Conservation (phyloP, 1,284 basidiomycete genomes). For the Bjerkandera adusta region DNA sequence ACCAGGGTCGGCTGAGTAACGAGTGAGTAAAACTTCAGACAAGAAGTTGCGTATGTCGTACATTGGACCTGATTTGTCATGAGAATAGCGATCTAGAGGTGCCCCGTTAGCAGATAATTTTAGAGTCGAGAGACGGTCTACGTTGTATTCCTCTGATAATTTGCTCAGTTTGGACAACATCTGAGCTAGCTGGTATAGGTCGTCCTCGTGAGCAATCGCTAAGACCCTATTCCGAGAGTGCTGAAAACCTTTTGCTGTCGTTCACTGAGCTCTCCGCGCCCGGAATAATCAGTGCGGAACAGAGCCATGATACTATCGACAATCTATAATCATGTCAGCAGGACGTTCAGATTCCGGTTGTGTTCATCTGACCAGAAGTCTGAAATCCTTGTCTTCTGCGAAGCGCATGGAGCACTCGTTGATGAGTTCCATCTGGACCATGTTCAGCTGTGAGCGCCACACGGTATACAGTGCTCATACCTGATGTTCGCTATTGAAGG, state of each 20-base stretch:
- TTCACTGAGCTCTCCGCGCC: constrained; percentile 89
- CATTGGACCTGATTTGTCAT: constrained; percentile 94
- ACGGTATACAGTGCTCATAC: constrained; percentile 38
- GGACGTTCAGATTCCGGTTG: not conserved
- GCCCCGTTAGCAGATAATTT: constrained; percentile 6
- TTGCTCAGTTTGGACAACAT: constrained; percentile 91
- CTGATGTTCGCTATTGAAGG: constrained; percentile 88
- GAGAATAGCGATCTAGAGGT: constrained; percentile 71
- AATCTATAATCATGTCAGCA: constrained; percentile 49
- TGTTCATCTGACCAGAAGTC: constrained; percentile 55
- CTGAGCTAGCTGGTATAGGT: too few species aligned
- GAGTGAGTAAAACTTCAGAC: constrained; percentile 9
- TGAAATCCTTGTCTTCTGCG: constrained; percentile 80
- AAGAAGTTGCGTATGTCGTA: constrained; percentile 29
- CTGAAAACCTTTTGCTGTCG: constrained; percentile 80
- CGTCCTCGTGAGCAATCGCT: too few species aligned
- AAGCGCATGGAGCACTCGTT: constrained; percentile 82
- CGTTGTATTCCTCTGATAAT: constrained; percentile 89
- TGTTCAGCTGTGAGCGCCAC: too few species aligned
- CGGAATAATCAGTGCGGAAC: constrained; percentile 90
- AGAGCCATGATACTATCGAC: constrained; percentile 95
- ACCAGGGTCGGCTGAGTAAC: constrained; percentile 77
- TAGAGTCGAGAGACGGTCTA: constrained; percentile 28
- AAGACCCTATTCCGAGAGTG: not conserved
- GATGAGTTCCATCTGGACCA: constrained; percentile 78